Percentiles rank a stretch among this genome's conserved stretches.
Conservation (phyloP, 495 filamentous ascomycete genomes). For the Podospora pseudopauciseta region DNA sequence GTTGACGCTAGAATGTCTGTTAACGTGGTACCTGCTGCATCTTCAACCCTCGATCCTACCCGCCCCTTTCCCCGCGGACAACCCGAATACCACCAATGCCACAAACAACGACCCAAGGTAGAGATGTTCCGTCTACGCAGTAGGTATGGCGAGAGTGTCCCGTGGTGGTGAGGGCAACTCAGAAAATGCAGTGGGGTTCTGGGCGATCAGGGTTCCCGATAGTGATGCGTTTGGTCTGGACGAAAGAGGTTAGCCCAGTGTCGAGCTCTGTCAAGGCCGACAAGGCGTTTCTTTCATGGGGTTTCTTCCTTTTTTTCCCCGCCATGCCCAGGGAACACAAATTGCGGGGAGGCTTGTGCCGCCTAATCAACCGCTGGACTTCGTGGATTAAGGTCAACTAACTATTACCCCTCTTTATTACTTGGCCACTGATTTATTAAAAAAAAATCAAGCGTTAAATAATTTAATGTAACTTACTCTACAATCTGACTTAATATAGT, state of each 20-base stretch:
- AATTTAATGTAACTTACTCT: too few species aligned
- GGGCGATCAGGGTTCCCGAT: slow-evolving; percentile 10
- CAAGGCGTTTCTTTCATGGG: slow-evolving; percentile 5
- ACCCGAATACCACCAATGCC: slow-evolving; percentile 5
- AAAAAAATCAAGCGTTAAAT: too few species aligned
- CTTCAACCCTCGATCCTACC: slow-evolving; percentile 10
- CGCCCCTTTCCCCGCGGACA: slow-evolving; percentile 11
- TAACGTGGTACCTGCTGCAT: slow-evolving; percentile 23
- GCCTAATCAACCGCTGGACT: background rate
- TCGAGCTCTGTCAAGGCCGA: background rate
- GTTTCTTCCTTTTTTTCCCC: background rate
- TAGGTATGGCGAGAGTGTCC: background rate
- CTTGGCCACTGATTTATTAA: too few species aligned
- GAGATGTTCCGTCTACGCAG: background rate
- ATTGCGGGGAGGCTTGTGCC: background rate
- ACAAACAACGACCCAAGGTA: background rate
- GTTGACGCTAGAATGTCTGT: slow-evolving; percentile 23
- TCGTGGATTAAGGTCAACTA: too few species aligned
- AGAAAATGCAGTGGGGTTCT: background rate
- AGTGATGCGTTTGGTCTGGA: slow-evolving; percentile 3
- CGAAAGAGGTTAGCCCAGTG: background rate
- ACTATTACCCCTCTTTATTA: too few species aligned
- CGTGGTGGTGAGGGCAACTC: background rate
- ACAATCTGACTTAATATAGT: background rate
- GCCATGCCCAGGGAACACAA: background rate